Percentiles rank a stretch among this genome's conserved stretches.
Evolutionary conservation across 169 alveolate species (phyloP).

Genomic region (Theileria parva): DNA sequence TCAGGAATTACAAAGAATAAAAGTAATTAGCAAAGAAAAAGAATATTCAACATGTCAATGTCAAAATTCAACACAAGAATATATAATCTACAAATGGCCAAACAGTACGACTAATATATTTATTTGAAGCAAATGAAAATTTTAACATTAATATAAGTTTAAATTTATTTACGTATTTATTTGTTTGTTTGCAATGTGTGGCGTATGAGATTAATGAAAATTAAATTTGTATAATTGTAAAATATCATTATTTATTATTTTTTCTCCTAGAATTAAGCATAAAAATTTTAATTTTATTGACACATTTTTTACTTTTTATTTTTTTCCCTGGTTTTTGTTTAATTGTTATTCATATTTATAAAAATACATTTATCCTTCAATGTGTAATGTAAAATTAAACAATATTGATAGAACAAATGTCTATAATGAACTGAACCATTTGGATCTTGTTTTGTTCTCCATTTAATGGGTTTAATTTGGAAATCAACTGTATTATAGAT

Average conservation of each 20-base stretch:
- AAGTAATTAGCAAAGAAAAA: constrained; percentile 19
- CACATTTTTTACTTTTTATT: no score
- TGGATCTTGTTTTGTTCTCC: no score
- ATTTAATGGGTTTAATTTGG: not conserved
- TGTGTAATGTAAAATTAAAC: no score
- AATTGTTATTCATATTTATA: no score
- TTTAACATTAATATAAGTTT: not conserved
- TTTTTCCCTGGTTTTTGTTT: no score
- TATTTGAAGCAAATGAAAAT: constrained; percentile 15
- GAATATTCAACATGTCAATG: constrained; percentile 12
- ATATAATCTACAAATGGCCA: constrained; percentile 24
- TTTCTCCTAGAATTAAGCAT: not conserved
- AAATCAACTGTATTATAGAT: not conserved
- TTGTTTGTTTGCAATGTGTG: not conserved
- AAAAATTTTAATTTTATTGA: not conserved
- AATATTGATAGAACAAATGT: no score
- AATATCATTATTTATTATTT: no score
- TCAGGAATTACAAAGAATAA: constrained; percentile 31
- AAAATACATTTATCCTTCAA: no score
- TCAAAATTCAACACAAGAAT: constrained; percentile 4
- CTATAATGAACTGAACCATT: no score
- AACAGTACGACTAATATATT: constrained; percentile 37
- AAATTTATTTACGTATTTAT: not conserved
- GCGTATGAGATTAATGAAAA: not conserved
- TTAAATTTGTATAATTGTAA: not conserved